Base-by-base conservation (phyloP, 2,329 filamentous ascomycete species). In the Sphaerostilbella broomeana region DNA sequence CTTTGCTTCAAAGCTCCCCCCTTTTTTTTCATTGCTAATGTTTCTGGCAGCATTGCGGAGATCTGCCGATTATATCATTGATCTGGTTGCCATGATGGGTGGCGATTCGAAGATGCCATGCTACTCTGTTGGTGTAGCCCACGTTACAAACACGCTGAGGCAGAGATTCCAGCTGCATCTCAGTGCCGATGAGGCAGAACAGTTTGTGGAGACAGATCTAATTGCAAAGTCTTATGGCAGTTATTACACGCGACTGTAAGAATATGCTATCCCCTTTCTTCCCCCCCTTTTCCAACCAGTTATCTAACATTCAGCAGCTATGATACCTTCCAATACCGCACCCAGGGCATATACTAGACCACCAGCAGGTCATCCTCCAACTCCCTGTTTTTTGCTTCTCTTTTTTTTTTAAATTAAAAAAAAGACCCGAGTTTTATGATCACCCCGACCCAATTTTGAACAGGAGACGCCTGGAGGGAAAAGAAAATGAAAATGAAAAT, bases 271-370 rank as follows among this genome's bases (percentile, higher is more conserved):
- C 8, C n/a, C 12, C n/a, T 20, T 24, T 32, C 7, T 9, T n/a
- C n/a, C n/a, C n/a, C n/a, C n/a, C n/a, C n/a, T 21, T 15, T 19
- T 22, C 2, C 30, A 30, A 24, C 16, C 6, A 6, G 16, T 4
- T 26, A 10, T 15, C 31, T 51, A 22, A 51, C 45, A 4, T 8
- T 2, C 12, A 22, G 11, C 4, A 86, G 83, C 63, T 87, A 88
- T 56, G 84, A 88, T 63, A 86, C 84, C 46, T 90, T 88, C 67
- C 85, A 90, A 67, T 90, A 90, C 65, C 78, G 86, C 55, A 89
- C 86, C 24, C 85, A 90, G 63, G 86, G 85, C 51, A 90, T 90
- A 63, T 90, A 90, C 63, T 90, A 75, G 38, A 31, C 9, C 6
- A 17, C 12, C 27, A 15, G 2, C 7, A 4, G n/a, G n/a, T n/a